phyloP scores from a whole-genome alignment of 2,329 filamentous ascomycete genomes.

The Pyrenophora tritici-repentis region DNA sequence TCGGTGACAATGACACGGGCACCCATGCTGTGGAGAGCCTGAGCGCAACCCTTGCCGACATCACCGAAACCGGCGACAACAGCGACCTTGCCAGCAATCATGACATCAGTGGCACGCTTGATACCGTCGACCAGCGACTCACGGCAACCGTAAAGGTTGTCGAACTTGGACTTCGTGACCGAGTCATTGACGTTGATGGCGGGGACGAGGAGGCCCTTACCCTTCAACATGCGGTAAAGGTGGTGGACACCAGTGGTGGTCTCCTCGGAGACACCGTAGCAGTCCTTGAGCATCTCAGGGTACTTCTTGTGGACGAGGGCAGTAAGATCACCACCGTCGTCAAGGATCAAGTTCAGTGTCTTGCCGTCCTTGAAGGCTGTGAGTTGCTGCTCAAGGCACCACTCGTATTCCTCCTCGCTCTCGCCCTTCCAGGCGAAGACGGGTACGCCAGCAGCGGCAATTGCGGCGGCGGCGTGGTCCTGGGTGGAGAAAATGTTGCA shows the following conservation, averaged over 20 bases:
- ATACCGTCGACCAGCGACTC: conserved; percentile 99
- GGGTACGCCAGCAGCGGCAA: conserved; percentile 89
- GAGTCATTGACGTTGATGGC: conserved; percentile 99
- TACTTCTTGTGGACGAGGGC: conserved; percentile 97
- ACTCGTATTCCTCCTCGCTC: conserved; percentile 99
- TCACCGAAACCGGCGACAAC: conserved; percentile 98
- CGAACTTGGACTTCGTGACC: conserved; percentile 99
- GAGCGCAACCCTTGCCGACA: conserved; percentile 97
- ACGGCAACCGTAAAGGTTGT: conserved; percentile 99
- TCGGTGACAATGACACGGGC: conserved; percentile 95
- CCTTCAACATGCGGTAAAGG: conserved; percentile 93
- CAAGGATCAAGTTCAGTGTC: conserved; percentile 97
- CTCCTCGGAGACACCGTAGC: conserved; percentile 99
- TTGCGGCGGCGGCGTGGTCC: conserved; percentile 96
- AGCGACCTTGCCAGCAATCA: conserved; percentile 98
- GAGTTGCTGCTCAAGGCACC: conserved; percentile 99
- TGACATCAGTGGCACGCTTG: conserved; percentile 99
- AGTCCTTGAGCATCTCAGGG: conserved; percentile 96
- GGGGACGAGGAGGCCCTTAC: conserved; percentile 79
- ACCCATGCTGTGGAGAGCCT: conserved; percentile 96
- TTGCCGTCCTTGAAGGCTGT: conserved; percentile 94
- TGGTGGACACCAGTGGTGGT: conserved; percentile 99
- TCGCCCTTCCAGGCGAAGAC: conserved; percentile 87
- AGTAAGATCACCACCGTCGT: conserved; percentile 97
- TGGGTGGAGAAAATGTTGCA: conserved; percentile 99